Evolutionary conservation across 2,329 filamentous ascomycete genomes (phyloP), one percentile per base, ranked within the genome.

Genomic region (Byssoonygena ceratinophila): DNA sequence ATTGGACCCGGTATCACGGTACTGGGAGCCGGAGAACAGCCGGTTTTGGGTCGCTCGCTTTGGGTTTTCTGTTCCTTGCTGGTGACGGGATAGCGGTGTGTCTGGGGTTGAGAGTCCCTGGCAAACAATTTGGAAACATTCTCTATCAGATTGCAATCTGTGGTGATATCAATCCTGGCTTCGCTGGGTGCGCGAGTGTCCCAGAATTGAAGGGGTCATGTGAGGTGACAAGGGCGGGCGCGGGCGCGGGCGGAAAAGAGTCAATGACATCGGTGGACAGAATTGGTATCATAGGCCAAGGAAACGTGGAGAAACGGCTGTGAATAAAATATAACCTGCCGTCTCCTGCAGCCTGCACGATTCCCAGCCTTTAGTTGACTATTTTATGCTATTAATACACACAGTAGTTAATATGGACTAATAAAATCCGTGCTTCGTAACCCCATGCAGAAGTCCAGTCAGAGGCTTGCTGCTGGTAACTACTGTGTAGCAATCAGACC

Each of bases 1-100:
- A 52, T 45, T 52, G 49, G 49, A 52, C 40, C 49, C 49, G 49
- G 40, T 44, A 45, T 52, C 49, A 44, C 49, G 49, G 49, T 52
- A 43, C 49, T 52, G 49, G 49, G 49, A 52, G 49, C 49, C 49
- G 49, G 49, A 52, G 40, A 22, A 39, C 29, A 52, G 20, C 49
- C 49, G 49, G 43, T 32, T 25, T 18, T 46, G 41, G 41, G 41
- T 44, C 37, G 16, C n/a, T 34, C 32, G 31, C 4, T 11, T 46
- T 46, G 7, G 23, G 23, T 12, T 22, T 52, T 12, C 43, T 44
- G 31, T 46, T 25, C 44, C 44, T 46, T 46, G 18, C 31, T 22
- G 29, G 7, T 36, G 36, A 20, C 36, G 36, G 36, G 36, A 39
- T 18, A 39, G 36, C n/a, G 36, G n/a, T 40, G n/a, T 40, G 7